Evolutionary conservation across 202 grass and related monocot genomes (phyloP).

Genomic region (Schoenoplectus triqueter): DNA sequence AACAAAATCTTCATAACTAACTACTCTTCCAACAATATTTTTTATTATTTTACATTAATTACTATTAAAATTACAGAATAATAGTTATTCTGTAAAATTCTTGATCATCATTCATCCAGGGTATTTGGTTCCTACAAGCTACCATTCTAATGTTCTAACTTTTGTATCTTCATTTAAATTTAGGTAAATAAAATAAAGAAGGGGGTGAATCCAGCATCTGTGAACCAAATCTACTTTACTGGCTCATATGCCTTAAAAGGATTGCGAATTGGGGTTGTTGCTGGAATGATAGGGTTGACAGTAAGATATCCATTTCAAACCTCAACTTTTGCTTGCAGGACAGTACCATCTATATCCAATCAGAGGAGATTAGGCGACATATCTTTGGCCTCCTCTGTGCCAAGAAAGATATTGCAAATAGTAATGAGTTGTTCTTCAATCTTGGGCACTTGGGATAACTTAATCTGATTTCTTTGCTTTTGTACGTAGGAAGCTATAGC

Average conservation of each 20-base stretch:
- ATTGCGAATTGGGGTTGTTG: conserved; percentile 76
- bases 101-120: background rate
- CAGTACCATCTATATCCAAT: background rate
- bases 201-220: conserved; percentile 82
- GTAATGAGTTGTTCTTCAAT: background rate
- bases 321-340: background rate
- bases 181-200: conserved; percentile 78
- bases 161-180: conserved; percentile 30
- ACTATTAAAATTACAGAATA: conserved; percentile 1
- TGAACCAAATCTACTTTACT: conserved; percentile 68
- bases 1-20: too few relatives aligned
- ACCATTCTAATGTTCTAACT: conserved; percentile 21
- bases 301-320: conserved; percentile 46
- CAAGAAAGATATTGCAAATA: background rate
- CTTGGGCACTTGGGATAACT: conserved; percentile 15
- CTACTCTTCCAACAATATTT: too few relatives aligned
- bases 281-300: conserved; percentile 82
- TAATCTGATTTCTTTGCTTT: conserved; percentile 20
- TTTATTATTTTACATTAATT: background rate
- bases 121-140: background rate
- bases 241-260: conserved; percentile 78
- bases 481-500: conserved; percentile 76
- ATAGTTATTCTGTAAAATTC: conserved; percentile 13
- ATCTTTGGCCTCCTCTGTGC: background rate
- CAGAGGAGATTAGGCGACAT: background rate